phyloP scores from a whole-genome alignment of 257 asterid genomes.

The Solanum chaucha region DNA sequence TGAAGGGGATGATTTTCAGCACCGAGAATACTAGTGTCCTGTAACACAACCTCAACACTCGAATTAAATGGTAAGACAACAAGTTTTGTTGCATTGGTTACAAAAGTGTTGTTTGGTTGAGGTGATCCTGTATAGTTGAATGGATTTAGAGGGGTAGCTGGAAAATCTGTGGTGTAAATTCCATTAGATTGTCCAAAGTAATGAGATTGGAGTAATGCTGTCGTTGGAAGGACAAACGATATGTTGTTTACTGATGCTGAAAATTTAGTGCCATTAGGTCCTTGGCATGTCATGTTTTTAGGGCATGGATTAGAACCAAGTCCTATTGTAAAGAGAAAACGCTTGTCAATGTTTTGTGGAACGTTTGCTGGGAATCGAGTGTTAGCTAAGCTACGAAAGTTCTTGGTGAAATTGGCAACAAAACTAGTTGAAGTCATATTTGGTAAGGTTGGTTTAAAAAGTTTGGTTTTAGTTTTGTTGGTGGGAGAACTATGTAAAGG shows the following conservation, averaged over 20 bases:
- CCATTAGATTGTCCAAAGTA: slow-evolving; percentile 29
- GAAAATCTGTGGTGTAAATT: slow-evolving; percentile 48
- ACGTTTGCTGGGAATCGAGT: slow-evolving; percentile 38
- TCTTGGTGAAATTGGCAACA: slow-evolving; percentile 41
- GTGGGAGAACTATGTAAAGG: slow-evolving; percentile 1
- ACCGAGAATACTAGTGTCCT: slow-evolving; percentile 65
- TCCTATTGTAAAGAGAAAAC: slow-evolving; percentile 42
- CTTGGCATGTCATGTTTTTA: slow-evolving; percentile 49
- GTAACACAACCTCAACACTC: slow-evolving; percentile 53
- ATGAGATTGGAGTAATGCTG: slow-evolving; percentile 47
- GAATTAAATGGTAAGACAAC: slow-evolving; percentile 44
- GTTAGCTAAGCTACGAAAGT: slow-evolving; percentile 41
- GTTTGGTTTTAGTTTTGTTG: neutral
- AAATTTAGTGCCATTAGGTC: slow-evolving; percentile 57
- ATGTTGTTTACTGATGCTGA: slow-evolving; percentile 49
- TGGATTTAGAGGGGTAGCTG: slow-evolving; percentile 27
- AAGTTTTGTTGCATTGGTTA: slow-evolving; percentile 35
- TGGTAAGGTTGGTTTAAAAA: slow-evolving; percentile 42
- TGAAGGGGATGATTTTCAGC: slow-evolving; percentile 73
- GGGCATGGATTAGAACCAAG: slow-evolving; percentile 57
- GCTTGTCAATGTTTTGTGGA: slow-evolving; percentile 36
- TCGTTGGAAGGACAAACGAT: slow-evolving; percentile 46
- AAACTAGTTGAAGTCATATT: slow-evolving; percentile 23
- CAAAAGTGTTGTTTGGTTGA: slow-evolving; percentile 51
- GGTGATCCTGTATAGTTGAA: slow-evolving; percentile 64